Base-by-base conservation (phyloP, 2,329 filamentous ascomycete species). In the Clonostachys chloroleuca region DNA sequence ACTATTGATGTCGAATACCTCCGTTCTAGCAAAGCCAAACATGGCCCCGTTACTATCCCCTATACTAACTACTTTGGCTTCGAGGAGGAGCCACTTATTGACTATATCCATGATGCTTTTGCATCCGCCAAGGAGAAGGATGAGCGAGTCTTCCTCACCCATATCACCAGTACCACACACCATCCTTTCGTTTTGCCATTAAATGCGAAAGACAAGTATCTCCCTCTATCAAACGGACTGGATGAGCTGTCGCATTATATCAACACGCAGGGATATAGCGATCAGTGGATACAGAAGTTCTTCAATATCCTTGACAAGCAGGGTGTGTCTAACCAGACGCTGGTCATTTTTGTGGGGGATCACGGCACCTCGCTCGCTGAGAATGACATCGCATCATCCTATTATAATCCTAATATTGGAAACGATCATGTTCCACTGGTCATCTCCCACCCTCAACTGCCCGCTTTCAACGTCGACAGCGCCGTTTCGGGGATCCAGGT, bases 261-360 rank as follows among this genome's bases (percentile, higher is more conserved):
- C 40, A 71, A 73, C 49, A 59, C 67, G 34, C 58, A 70, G 46
- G 62, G 61, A 44, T 69, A 65, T 51, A 61, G 61, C 33, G 68
- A 71, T 49, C 47, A 49, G 8, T 72, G 68, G 67, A 56, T 69
- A 9, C 63, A 59, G 13, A 57, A 67, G 43, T 54, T 70, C 16
- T 59, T 72, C 51, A 53, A 62, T 42, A 49, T 72, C 47, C 59
- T 74, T 8, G 68, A 74, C 20, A 65, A 73, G 34, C 54, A 63
- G 4, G 69, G 66, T 18, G 66, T 74, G 14, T 62, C 68, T 14
- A 66, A 74, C 47, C 63, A 69, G 49, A 75, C 71, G 6, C 57
- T 75, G 7, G 65, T 75, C 2, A 66, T 74, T 3, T 54, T 74
- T 14, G 62, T 72, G 5, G 72, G 72, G n/a, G 72, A 74, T 51